These are phyloP conservation scores for Neurospora pannonica DNA, from an alignment of 495 filamentous ascomycete species.

Conservation along the genomic window DNA sequence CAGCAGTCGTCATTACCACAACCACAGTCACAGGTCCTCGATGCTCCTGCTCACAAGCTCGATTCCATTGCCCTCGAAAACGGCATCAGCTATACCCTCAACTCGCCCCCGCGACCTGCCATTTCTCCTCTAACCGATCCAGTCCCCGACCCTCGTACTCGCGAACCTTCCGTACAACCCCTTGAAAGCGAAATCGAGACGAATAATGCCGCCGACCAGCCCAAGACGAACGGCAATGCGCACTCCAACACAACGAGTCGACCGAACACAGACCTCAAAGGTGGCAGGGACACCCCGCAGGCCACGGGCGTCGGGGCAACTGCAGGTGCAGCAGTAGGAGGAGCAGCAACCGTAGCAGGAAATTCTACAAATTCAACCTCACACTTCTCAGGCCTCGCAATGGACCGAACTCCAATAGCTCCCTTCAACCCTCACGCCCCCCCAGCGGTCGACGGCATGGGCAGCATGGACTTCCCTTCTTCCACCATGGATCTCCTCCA, in stretches of 20 bases:
- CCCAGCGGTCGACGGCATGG: neutral
- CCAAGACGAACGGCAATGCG: neutral
- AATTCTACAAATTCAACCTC: neutral
- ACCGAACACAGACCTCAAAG: neutral
- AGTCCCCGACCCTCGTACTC: slow-evolving; percentile 14
- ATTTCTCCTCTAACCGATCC: slow-evolving; percentile 26
- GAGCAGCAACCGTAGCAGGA: neutral
- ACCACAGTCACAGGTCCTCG: neutral
- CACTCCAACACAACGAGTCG: neutral
- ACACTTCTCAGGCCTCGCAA: neutral
- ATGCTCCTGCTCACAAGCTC: neutral
- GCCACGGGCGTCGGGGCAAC: neutral
- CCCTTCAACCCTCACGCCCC: neutral
- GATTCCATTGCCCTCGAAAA: neutral
- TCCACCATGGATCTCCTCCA: slow-evolving; percentile 9
- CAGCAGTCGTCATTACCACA: neutral
- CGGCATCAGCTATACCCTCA: neutral
- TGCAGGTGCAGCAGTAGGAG: neutral
- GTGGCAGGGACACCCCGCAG: neutral
- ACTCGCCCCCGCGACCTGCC: slow-evolving; percentile 25
- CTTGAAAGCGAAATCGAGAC: neutral
- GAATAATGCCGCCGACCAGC: neutral
- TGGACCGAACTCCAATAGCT: neutral
- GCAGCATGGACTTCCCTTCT: slow-evolving; percentile 2
- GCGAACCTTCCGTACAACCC: slow-evolving; percentile 15